Conservation (phyloP, 192 early-diverging fungal species). For the Gorgonomyces haynaldii region DNA sequence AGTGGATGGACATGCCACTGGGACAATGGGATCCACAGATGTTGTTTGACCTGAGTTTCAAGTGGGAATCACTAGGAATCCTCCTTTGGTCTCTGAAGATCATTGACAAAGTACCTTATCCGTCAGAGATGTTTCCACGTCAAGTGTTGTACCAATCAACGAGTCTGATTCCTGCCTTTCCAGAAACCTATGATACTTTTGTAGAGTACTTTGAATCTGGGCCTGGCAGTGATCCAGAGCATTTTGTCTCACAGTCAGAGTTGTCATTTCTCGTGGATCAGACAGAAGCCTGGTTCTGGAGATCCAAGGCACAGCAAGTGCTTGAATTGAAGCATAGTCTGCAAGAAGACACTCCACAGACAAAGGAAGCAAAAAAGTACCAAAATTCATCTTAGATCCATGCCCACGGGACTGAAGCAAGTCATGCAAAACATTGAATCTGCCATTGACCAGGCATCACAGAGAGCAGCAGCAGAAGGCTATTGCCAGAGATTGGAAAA, state of each 20-base stretch:
- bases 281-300: constrained; percentile 55
- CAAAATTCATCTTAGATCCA: too few relatives aligned
- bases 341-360: constrained; percentile 9
- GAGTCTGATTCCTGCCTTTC: constrained; percentile 42
- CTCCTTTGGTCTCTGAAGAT: constrained; percentile 42
- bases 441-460: constrained; percentile 33
- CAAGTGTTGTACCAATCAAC: constrained; percentile 40
- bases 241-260: constrained; percentile 12
- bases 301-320: constrained; percentile 45
- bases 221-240: constrained; percentile 19
- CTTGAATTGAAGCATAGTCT: constrained; percentile 31
- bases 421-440: constrained; percentile 36
- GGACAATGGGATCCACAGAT: constrained; percentile 4
- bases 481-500: constrained; percentile 18
- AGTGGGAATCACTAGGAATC: constrained; percentile 42
- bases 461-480: constrained; percentile 26
- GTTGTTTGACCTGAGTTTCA: not conserved
- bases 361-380: constrained; percentile 15
- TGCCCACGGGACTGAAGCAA: constrained; percentile 30
- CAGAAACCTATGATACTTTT: constrained; percentile 38
- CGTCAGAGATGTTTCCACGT: constrained; percentile 38
- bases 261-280: constrained; percentile 21
- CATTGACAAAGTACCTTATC: constrained; percentile 35
- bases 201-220: constrained; percentile 28
- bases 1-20: not conserved